Base-by-base conservation (phyloP, 1,284 basidiomycete species). In the Apiotrichum veenhuisii region DNA sequence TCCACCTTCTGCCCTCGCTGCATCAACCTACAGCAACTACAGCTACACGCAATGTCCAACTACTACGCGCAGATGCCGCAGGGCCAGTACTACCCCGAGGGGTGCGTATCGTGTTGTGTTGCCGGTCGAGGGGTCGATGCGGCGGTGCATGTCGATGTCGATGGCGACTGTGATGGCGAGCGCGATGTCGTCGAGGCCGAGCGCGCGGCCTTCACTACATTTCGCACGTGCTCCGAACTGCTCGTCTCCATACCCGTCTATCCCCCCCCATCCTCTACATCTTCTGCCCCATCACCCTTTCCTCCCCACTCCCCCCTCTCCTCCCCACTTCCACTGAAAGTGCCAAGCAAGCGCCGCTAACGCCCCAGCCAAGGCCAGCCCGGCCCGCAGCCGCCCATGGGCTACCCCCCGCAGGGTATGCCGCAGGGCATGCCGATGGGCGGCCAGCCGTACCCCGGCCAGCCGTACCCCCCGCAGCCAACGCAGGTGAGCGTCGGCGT, bases 1-100 rank as follows among this genome's bases (percentile, higher is more conserved):
- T n/a, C 37, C n/a, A n/a, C n/a, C n/a, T n/a, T n/a, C n/a, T n/a
- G n/a, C n/a, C n/a, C n/a, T n/a, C n/a, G n/a, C n/a, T n/a, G n/a
- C n/a, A n/a, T n/a, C n/a, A n/a, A n/a, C n/a, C n/a, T n/a, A n/a
- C n/a, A n/a, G n/a, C n/a, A n/a, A n/a, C n/a, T n/a, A n/a, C 30
- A 12, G 5, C 30, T 30, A 30, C 12, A 30, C 43, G 43, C 43
- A 22, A 44, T 27, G 26, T 44, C 25, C 42, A 43, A 43, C 42
- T 48, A 48, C 46, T 48, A 48, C 46, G 20, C 30, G 17, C 46
- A 48, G 46, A 48, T 48, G 46, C 46, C 46, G 12, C 46, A 30
- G 30, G 46, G 46, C 10, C 46, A 48, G 22, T 48, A 48, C 46
- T 48, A 48, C 18, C 46, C 46, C 20, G 18, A 36, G 10, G 46